Evolutionary conservation across 257 asterid species (phyloP).

Genomic region (Solanum chiquidenum): DNA sequence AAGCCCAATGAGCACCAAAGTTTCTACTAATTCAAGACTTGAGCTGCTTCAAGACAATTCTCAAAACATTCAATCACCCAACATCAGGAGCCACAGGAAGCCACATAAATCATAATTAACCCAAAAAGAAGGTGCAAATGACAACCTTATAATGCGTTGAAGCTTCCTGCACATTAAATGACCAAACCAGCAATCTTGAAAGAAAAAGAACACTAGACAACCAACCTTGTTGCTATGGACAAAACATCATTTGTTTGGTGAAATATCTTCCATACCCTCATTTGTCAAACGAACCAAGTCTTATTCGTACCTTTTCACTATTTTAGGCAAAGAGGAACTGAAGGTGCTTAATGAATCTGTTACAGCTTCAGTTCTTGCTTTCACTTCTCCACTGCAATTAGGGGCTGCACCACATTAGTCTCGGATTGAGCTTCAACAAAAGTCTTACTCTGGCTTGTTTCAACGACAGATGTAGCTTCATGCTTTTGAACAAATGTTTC

Average conservation of each 20-base stretch:
- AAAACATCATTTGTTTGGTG: constrained; percentile 21
- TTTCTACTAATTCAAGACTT: background rate
- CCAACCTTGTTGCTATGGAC: constrained; percentile 23
- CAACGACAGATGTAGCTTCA: constrained; percentile 3
- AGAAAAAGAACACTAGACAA: constrained; percentile 21
- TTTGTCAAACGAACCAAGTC: constrained; percentile 10
- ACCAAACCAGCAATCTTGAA: constrained; percentile 17
- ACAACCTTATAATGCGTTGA: background rate
- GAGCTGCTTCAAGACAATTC: constrained; percentile 14
- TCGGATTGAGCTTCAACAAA: constrained; percentile 20
- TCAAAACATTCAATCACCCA: constrained; percentile 18
- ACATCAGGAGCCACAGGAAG: constrained; percentile 14
- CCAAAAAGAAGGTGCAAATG: constrained; percentile 8
- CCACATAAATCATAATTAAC: constrained; percentile 17
- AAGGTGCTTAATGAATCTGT: constrained; percentile 5
- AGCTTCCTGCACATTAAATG: background rate
- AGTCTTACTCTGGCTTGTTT: constrained; percentile 10
- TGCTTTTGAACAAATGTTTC: constrained; percentile 5
- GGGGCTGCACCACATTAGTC: constrained; percentile 7
- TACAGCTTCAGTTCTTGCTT: background rate
- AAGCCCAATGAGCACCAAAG: constrained; percentile 12
- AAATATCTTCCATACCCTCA: constrained; percentile 16
- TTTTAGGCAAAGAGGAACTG: constrained; percentile 10
- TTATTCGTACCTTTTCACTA: constrained; percentile 22
- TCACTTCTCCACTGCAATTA: constrained; percentile 21